Conservation (phyloP, 345 rosid species). For the Punica granatum region DNA sequence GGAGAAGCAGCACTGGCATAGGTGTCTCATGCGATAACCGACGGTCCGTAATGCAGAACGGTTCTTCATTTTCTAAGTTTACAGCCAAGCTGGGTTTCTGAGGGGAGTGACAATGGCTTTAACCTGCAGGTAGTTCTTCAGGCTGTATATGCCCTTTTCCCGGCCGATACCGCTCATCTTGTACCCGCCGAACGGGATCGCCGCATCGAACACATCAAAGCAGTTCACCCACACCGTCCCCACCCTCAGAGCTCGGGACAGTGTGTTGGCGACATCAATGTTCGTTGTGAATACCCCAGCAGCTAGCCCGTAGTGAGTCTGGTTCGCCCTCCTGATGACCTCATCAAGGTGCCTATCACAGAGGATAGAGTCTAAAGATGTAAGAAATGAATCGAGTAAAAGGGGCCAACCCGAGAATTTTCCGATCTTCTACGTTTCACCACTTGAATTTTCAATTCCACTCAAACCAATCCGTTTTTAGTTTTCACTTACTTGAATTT, state of each 20-base stretch:
- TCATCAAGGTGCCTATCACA: slow-evolving; percentile 56
- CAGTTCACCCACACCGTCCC: slow-evolving; percentile 95
- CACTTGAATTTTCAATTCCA: neutral
- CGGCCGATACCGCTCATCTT: slow-evolving; percentile 95
- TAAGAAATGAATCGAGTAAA: neutral
- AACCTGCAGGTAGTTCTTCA: slow-evolving; percentile 78
- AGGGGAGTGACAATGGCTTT: slow-evolving; percentile 86
- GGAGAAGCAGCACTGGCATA: too few species aligned
- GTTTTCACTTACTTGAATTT: slow-evolving; percentile 66
- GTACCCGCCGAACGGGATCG: slow-evolving; percentile 92
- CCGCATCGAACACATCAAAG: slow-evolving; percentile 86
- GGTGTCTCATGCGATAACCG: too few species aligned
- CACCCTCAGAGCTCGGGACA: slow-evolving; percentile 59
- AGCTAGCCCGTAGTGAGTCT: slow-evolving; percentile 64
- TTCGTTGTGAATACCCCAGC: slow-evolving; percentile 83
- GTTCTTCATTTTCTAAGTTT: too few species aligned
- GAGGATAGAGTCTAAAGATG: neutral
- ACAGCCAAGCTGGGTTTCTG: slow-evolving; percentile 75
- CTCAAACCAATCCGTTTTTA: neutral
- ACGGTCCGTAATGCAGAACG: too few species aligned
- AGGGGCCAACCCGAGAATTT: neutral
- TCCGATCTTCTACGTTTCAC: neutral
- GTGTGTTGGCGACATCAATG: slow-evolving; percentile 59
- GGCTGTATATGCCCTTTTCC: slow-evolving; percentile 94
- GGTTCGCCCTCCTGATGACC: slow-evolving; percentile 67